Evolutionary conservation across 176 grass and related monocot species (phyloP).

Genomic region (Canna indica): DNA sequence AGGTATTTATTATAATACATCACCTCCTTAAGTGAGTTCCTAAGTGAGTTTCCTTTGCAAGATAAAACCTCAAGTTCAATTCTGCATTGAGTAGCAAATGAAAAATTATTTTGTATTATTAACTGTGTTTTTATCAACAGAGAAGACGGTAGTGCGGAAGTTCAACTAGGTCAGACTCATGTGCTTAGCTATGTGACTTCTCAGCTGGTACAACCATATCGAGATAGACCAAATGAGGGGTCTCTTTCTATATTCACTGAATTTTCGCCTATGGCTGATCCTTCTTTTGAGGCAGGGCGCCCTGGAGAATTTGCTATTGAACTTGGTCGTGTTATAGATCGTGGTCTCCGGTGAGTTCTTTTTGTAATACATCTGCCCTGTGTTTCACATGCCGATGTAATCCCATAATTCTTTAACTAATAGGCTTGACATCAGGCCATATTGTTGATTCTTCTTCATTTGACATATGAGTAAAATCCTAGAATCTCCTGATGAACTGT

Average conservation of each 20-base stretch:
- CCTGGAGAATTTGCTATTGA: constrained; percentile 77
- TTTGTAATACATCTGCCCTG: not conserved
- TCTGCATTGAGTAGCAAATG: not conserved
- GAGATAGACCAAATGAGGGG: constrained; percentile 85
- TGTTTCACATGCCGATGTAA: not conserved
- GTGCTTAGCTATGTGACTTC: constrained; percentile 79
- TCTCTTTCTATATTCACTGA: constrained; percentile 79
- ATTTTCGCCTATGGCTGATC: constrained; percentile 98
- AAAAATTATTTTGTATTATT: not conserved
- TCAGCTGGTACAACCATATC: constrained; percentile 76
- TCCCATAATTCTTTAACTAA: not conserved
- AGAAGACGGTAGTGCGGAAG: constrained; percentile 76
- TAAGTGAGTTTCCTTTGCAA: not conserved
- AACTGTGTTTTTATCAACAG: constrained; percentile 21
- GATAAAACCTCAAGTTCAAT: not conserved
- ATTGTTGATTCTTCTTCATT: not conserved
- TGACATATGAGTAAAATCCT: not conserved
- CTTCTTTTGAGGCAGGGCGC: constrained; percentile 66
- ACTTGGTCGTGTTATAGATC: constrained; percentile 76
- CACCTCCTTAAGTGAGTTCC: not conserved
- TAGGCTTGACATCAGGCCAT: not conserved
- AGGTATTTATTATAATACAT: not conserved
- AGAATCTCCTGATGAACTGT: not conserved
- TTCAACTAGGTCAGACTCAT: constrained; percentile 78
- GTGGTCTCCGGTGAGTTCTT: constrained; percentile 60